phyloP scores from a whole-genome alignment of 306 rosid genomes.

The cucumber (Cucumis sativus) region Cucumber_9930_V3 NC_026657.2:32002001-32002500 shows the following conservation, averaged over 20 bases:
- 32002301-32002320: neutral
- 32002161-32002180: slow-evolving; percentile 21
- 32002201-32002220: slow-evolving; percentile 24
- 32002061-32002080: slow-evolving; percentile 13
- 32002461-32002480: slow-evolving; percentile 79
- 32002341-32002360: neutral
- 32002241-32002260: slow-evolving; percentile 26
- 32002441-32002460: slow-evolving; percentile 79
- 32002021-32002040: neutral
- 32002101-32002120: slow-evolving; percentile 41
- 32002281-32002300: slow-evolving; percentile 11
- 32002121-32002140: slow-evolving; percentile 52
- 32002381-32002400: neutral
- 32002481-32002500: slow-evolving; percentile 62
- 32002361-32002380: neutral
- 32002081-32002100: slow-evolving; percentile 26
- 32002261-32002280: slow-evolving; percentile 25
- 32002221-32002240: slow-evolving; percentile 24
- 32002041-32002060: neutral
- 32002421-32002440: slow-evolving; percentile 44
- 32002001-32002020: neutral
- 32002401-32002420: neutral
- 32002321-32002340: neutral
- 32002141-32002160: slow-evolving; percentile 38
- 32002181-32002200: slow-evolving; percentile 21